These are phyloP conservation scores for Pythium brachiatum DNA, from an alignment of 352 stramenopile species.

Conservation along the genomic window DNA sequence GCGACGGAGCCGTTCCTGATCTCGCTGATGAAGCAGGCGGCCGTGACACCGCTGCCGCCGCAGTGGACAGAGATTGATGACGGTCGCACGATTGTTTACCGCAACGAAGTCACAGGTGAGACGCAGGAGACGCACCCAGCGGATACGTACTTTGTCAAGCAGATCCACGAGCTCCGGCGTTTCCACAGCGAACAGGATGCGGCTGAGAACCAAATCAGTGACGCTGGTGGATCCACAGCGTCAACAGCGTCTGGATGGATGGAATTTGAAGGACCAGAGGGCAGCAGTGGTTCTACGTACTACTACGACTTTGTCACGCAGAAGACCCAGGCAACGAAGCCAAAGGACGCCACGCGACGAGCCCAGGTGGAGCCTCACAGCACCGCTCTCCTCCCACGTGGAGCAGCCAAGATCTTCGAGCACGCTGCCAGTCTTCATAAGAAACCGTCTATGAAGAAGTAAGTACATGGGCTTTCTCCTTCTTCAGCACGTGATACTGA, in stretches of 20 bases:
- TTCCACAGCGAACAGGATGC: conserved; percentile 23
- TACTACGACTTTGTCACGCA: conserved; percentile 64
- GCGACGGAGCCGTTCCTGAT: conserved; percentile 45
- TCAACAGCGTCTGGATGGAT: conserved; percentile 36
- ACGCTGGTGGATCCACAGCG: not conserved
- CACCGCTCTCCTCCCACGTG: not conserved
- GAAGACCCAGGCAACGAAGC: conserved; percentile 6
- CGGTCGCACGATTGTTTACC: not conserved
- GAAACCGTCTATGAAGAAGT: conserved; percentile 54
- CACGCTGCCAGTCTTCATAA: conserved; percentile 45
- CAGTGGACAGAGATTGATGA: conserved; percentile 21
- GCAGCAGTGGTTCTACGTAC: conserved; percentile 22
- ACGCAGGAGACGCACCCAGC: conserved; percentile 22
- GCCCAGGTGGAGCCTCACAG: not conserved
- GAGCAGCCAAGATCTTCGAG: conserved; percentile 45
- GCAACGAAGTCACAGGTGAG: conserved; percentile 28
- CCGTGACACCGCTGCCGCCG: conserved; percentile 41
- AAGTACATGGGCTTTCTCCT: conserved; percentile 5
- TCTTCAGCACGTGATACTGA: no score
- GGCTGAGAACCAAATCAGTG: conserved; percentile 4
- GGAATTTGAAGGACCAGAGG: conserved; percentile 39
- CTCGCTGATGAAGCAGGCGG: conserved; percentile 47
- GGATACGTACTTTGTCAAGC: conserved; percentile 48
- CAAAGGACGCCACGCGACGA: not conserved
- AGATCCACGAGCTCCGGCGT: conserved; percentile 41